phyloP scores from a whole-genome alignment of 805 yeast species.

The Jamesozyma spencerorum region DNA sequence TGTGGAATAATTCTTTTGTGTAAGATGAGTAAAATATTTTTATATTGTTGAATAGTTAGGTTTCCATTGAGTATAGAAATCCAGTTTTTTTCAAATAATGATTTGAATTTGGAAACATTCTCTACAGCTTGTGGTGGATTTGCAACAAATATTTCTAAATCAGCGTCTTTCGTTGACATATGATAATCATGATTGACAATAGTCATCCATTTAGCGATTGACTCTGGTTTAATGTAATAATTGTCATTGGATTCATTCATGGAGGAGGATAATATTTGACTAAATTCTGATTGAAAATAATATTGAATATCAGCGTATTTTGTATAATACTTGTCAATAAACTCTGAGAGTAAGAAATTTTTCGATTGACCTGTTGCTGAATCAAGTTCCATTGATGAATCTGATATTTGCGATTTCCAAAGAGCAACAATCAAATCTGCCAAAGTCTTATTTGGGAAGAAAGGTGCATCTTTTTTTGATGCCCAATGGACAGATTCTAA shows the following conservation, averaged over 20 bases:
- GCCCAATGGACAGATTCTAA: slow-evolving; percentile 48
- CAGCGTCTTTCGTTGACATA: slow-evolving; percentile 26
- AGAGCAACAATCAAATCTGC: slow-evolving; percentile 34
- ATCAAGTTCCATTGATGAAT: slow-evolving; percentile 34
- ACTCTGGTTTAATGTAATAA: slow-evolving; percentile 9
- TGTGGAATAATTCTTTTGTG: slow-evolving; percentile 82
- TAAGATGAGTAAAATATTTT: slow-evolving; percentile 54
- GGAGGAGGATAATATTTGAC: slow-evolving; percentile 13
- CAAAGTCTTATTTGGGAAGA: slow-evolving; percentile 52
- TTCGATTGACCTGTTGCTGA: slow-evolving; percentile 36
- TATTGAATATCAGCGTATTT: slow-evolving; percentile 71
- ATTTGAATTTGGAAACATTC: slow-evolving; percentile 41
- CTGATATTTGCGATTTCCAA: slow-evolving; percentile 25
- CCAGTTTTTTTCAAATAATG: slow-evolving; percentile 65
- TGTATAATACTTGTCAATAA: slow-evolving; percentile 43
- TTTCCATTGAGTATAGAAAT: slow-evolving; percentile 44
- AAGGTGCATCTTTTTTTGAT: slow-evolving; percentile 43
- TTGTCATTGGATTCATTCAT: slow-evolving; percentile 14
- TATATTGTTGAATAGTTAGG: slow-evolving; percentile 48
- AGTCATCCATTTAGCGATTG: slow-evolving; percentile 33
- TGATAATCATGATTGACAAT: slow-evolving; percentile 31
- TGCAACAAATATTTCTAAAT: slow-evolving; percentile 32
- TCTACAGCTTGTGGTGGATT: slow-evolving; percentile 40
- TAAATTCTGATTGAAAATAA: slow-evolving; percentile 51
- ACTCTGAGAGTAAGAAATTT: slow-evolving; percentile 45